Percentiles rank a stretch among this genome's conserved stretches.
These are phyloP conservation scores for Verticillium nubilum DNA, from an alignment of 2,329 filamentous ascomycete genomes.

Conservation along the genomic window DNA sequence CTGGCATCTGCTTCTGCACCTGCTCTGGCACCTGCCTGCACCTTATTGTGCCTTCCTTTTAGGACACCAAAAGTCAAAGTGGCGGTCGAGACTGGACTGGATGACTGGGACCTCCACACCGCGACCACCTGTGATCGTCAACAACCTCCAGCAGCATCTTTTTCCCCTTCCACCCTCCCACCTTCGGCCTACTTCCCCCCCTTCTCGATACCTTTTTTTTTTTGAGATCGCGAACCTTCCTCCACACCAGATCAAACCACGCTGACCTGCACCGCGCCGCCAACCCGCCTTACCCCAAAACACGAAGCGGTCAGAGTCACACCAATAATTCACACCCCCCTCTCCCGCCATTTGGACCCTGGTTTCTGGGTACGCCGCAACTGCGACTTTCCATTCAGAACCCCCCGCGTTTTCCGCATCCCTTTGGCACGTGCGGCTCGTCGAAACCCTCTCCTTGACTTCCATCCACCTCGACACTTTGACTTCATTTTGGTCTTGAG, in stretches of 20 bases:
- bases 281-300: background rate
- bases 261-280: background rate
- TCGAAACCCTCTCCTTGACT: background rate
- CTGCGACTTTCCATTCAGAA: background rate
- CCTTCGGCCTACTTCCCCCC: background rate
- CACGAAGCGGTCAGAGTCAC: background rate
- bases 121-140: background rate
- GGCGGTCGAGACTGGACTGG: background rate
- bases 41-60: background rate
- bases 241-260: too few species aligned
- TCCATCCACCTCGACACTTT: background rate
- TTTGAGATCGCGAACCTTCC: background rate
- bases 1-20: too few species aligned
- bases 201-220: background rate
- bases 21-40: background rate
- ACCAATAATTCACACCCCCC: background rate
- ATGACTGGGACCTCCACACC: background rate
- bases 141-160: background rate
- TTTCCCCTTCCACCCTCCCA: background rate
- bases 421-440: background rate
- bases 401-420: background rate
- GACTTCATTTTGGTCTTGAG: constrained; percentile 7
- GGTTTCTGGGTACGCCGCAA: background rate
- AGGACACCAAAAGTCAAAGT: background rate
- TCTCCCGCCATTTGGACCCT: background rate